phyloP scores from a whole-genome alignment of 2,329 filamentous ascomycete genomes.

The Fusarium bulbicola region DNA sequence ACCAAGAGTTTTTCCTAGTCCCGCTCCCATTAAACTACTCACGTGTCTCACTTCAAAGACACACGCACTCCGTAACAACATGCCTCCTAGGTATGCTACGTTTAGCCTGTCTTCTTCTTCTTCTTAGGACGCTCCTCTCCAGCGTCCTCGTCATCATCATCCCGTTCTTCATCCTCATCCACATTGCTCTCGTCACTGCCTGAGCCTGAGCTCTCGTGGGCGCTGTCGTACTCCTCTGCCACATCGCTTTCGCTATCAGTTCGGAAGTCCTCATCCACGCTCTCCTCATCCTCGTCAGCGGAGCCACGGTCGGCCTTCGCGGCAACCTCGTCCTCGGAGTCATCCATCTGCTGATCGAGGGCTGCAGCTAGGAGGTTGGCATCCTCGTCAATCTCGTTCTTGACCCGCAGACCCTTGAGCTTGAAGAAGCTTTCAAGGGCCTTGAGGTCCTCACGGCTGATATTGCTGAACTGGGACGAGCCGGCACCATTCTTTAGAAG shows the following conservation, averaged over 20 bases:
- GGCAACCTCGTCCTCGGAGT: constrained; percentile 84
- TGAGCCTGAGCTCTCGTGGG: constrained; percentile 84
- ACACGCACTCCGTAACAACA: not conserved
- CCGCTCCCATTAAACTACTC: constrained; percentile 30
- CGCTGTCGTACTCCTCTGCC: constrained; percentile 94
- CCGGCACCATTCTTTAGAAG: constrained; percentile 86
- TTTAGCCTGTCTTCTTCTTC: constrained; percentile 56
- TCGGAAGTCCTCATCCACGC: constrained; percentile 94
- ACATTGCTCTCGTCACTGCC: constrained; percentile 66
- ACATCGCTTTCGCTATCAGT: constrained; percentile 94
- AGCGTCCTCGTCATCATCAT: constrained; percentile 53
- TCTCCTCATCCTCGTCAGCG: constrained; percentile 96
- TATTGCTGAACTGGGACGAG: constrained; percentile 98
- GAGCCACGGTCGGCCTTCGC: constrained; percentile 81
- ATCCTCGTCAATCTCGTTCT: constrained; percentile 99
- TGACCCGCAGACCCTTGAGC: constrained; percentile 91
- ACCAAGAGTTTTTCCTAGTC: constrained; percentile 26
- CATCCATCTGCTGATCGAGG: constrained; percentile 83
- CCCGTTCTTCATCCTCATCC: constrained; percentile 56
- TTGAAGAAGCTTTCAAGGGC: constrained; percentile 98
- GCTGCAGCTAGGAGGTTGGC: constrained; percentile 82
- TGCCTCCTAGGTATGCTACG: not conserved
- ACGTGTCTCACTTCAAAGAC: not conserved
- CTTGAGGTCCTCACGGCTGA: constrained; percentile 97
- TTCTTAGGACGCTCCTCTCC: constrained; percentile 60